Conservation (phyloP, 805 yeast genomes). For the Candida methanosorbosa region DNA sequence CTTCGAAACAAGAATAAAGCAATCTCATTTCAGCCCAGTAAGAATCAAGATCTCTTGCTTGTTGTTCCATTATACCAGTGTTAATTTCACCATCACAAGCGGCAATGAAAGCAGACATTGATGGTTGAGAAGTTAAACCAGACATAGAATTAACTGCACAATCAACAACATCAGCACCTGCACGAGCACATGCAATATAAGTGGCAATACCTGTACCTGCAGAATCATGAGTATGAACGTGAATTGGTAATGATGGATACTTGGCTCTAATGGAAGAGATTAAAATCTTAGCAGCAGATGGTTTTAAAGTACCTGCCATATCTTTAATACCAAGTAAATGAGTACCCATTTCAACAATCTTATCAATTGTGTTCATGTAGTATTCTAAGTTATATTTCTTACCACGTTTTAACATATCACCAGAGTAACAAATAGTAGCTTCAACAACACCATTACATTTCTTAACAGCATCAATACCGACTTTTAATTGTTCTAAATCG, state of each 20-base stretch:
- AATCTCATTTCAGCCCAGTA: constrained; percentile 99
- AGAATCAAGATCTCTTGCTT: constrained; percentile 77
- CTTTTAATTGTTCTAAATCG: constrained; percentile 92
- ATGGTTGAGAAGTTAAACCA: constrained; percentile 98
- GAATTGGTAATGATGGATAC: constrained; percentile 93
- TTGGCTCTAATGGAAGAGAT: constrained; percentile 73
- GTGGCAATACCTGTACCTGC: constrained; percentile 99
- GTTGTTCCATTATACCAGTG: constrained; percentile 57
- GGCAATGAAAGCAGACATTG: constrained; percentile 86
- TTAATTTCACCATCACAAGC: constrained; percentile 82
- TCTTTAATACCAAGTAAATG: constrained; percentile 97
- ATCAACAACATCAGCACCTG: constrained; percentile 98
- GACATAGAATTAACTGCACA: constrained; percentile 97
- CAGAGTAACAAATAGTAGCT: constrained; percentile 97
- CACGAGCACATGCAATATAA: constrained; percentile 86
- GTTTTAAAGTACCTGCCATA: constrained; percentile 99
- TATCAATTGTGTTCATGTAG: constrained; percentile 73
- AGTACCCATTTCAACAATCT: constrained; percentile 88
- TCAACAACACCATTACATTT: constrained; percentile 99
- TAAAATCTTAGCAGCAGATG: constrained; percentile 80
- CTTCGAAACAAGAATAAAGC: constrained; percentile 93
- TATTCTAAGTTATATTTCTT: constrained; percentile 94
- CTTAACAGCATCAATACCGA: constrained; percentile 95
- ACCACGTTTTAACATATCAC: constrained; percentile 94
- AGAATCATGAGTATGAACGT: constrained; percentile 98